Conservation (phyloP, 306 rosid genomes). For the Acacia crassicarpa region DNA sequence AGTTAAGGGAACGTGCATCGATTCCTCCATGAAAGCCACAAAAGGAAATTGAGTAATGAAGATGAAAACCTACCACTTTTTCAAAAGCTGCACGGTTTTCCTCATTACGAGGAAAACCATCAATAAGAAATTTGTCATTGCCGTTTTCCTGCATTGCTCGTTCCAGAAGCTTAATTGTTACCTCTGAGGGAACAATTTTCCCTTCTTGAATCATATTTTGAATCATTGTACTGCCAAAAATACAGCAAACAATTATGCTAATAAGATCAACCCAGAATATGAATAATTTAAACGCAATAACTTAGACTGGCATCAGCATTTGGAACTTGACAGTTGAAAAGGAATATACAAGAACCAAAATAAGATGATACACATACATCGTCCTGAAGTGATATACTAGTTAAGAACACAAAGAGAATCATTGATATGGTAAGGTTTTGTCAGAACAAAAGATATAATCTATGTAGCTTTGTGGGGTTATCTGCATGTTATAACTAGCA, state of each 20-base stretch:
- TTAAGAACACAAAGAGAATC: not conserved
- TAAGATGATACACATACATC: not conserved
- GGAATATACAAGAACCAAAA: not conserved
- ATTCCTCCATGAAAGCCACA: slow-evolving; percentile 14
- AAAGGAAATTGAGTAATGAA: not conserved
- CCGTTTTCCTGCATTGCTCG: slow-evolving; percentile 73
- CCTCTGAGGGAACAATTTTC: slow-evolving; percentile 93
- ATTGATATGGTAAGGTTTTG: not conserved
- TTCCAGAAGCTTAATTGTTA: slow-evolving; percentile 89
- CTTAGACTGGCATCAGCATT: not conserved
- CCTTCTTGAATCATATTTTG: slow-evolving; percentile 95
- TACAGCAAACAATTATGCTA: slow-evolving; percentile 27
- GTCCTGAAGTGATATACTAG: not conserved
- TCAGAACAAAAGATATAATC: not conserved
- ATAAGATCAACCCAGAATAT: not conserved
- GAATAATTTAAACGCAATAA: slow-evolving; percentile 22
- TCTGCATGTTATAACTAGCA: not conserved
- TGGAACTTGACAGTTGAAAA: not conserved
- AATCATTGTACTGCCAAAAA: slow-evolving; percentile 80
- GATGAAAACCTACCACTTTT: slow-evolving; percentile 59
- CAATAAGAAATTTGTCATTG: slow-evolving; percentile 92
- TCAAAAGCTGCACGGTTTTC: slow-evolving; percentile 99
- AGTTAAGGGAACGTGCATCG: slow-evolving; percentile 9
- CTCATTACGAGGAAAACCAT: slow-evolving; percentile 99
- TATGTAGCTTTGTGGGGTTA: not conserved